Evolutionary conservation across 805 yeast species (phyloP), one percentile per base, ranked within the genome.

Genomic region (Kazachstania psychrophila): DNA sequence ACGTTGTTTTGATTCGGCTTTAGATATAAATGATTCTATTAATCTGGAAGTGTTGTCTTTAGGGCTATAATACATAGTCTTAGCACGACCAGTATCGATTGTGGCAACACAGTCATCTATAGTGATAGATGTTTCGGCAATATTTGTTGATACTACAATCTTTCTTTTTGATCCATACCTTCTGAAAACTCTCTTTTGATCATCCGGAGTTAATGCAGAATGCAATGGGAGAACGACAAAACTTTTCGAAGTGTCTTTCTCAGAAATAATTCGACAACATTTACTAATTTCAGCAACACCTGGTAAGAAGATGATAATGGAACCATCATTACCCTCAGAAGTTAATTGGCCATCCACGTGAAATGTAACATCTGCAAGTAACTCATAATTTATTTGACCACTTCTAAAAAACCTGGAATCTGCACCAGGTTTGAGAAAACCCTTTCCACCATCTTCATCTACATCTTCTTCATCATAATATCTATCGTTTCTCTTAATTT

Each of bases 61-160:
- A 0, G 85, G 50, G 52, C 85, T 88, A 52, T 77, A 89, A 19
- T 73, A 70, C 49, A 84, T 72, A 12, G 78, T 77, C 50, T 89
- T 89, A 5, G 84, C 88, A 36, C 86, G 66, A 2, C 98, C 98
- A 1, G 83, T 64, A 53, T 89, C 97, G 29, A 89, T 72, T 1
- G 89, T 96, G 0, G 77, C 94, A 9, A 87, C 95, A 59, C 89
- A 84, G 59, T 89, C 98, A 12, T 95, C 85, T 38, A 89, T 89
- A 1, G 98, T 89, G 45, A 89, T 87, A 12, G 98, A 89, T 0
- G 98, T 89, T 61, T 89, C 98, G 0, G 98, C 98, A 41, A 89
- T 84, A 54, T 89, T 88, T 0, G 98, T 89, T 2, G 95, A 75
- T 0, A 82, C 89, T 10, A 89, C 87, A 26, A 89, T 72, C 48